Percentiles rank a stretch among this genome's conserved stretches.
phyloP scores from a whole-genome alignment of 257 asterid species.

The Solanum tarijense region DNA sequence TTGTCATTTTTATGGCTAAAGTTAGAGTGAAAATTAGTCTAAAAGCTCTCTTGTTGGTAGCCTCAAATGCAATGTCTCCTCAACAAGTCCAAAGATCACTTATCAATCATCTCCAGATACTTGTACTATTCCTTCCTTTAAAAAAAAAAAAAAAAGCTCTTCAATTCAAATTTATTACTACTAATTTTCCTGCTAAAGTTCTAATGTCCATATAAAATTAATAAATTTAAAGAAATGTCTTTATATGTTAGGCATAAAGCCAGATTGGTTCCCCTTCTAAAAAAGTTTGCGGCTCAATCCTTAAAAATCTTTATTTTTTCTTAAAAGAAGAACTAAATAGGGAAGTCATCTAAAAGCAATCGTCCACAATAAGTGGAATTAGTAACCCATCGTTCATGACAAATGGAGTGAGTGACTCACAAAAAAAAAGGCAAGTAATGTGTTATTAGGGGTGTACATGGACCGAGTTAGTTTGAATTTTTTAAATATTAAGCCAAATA shows the following conservation, averaged over 20 bases:
- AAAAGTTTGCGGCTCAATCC: neutral
- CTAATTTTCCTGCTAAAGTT: slow-evolving; percentile 15
- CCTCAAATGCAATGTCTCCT: neutral
- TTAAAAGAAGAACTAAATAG: neutral
- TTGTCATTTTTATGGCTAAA: neutral
- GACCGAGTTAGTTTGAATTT: too few relatives aligned
- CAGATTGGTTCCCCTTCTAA: slow-evolving; percentile 1
- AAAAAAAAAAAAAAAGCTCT: neutral
- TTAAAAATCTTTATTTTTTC: neutral
- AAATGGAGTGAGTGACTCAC: neutral
- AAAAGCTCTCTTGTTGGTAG: neutral
- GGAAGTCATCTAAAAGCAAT: neutral
- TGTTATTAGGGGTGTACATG: neutral
- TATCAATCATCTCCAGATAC: neutral
- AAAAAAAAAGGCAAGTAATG: neutral
- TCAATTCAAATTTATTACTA: neutral
- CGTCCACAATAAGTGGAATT: neutral
- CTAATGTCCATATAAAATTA: neutral
- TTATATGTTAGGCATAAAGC: slow-evolving; percentile 15
- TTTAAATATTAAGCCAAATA: too few relatives aligned
- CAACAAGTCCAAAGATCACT: slow-evolving; percentile 2
- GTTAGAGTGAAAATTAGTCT: neutral
- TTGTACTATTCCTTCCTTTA: slow-evolving; percentile 14
- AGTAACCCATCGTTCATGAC: neutral
- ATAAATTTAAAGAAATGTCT: slow-evolving; percentile 18